These are phyloP conservation scores for Beauveria sp. DNA, from an alignment of 2,329 filamentous ascomycete species.

Conservation along the genomic window DNA sequence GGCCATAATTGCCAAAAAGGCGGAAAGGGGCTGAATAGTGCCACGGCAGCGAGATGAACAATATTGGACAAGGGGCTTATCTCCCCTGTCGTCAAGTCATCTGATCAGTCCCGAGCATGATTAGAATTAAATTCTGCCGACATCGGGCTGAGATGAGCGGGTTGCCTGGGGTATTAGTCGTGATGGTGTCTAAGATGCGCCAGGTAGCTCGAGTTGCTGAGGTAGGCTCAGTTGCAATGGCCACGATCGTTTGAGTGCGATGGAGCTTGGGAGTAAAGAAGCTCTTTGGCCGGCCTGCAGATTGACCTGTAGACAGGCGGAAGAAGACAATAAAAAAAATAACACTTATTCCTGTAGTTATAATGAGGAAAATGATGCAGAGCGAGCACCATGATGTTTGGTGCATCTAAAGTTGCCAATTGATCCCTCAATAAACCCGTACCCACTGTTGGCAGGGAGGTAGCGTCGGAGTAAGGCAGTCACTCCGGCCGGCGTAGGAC, in stretches of 20 bases:
- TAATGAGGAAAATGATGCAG: not conserved
- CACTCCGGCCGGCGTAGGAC: constrained; percentile 2
- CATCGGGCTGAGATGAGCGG: not conserved
- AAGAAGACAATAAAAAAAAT: not conserved
- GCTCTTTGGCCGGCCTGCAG: not conserved
- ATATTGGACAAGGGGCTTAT: not conserved
- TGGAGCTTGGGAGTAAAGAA: not conserved
- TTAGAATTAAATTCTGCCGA: not conserved
- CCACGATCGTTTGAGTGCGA: not conserved
- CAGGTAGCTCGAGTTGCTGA: no score
- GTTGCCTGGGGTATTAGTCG: not conserved
- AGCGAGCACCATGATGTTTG: not conserved
- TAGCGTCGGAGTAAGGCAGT: not conserved
- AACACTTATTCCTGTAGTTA: not conserved
- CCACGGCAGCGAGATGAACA: no score
- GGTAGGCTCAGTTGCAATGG: not conserved
- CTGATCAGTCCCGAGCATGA: not conserved
- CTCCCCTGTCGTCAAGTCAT: not conserved
- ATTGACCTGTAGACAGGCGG: not conserved
- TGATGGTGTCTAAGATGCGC: not conserved
- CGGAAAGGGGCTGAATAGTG: not conserved
- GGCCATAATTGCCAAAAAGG: not conserved
- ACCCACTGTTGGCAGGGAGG: not conserved
- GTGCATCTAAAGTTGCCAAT: not conserved
- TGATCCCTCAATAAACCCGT: not conserved